A percentile compares a stretch with the other conserved stretches of the same genome.
Evolutionary conservation across 2,329 filamentous ascomycete genomes (phyloP).

Genomic region (Sclerotinia subarctica): DNA sequence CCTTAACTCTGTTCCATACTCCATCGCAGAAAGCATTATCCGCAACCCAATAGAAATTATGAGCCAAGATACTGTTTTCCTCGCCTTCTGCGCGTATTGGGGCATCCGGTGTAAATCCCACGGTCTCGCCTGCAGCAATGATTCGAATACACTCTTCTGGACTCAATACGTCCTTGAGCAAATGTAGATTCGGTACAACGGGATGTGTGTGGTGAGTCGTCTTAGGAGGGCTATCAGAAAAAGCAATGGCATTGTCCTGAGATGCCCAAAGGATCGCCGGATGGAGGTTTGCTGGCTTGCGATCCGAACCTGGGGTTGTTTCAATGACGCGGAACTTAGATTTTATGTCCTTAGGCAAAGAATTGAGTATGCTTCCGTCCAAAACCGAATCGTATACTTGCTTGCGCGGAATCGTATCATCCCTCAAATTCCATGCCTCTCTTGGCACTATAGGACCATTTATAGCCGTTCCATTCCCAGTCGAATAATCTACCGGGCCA

Average conservation of each 20-base stretch:
- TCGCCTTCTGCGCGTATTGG: constrained; percentile 61
- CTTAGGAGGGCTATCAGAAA: constrained; percentile 48
- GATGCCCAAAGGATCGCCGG: constrained; percentile 64
- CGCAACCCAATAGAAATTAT: constrained; percentile 73
- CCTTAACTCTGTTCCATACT: constrained; percentile 59
- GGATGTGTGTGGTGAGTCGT: constrained; percentile 56
- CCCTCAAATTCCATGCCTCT: constrained; percentile 58
- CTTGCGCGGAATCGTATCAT: constrained; percentile 40
- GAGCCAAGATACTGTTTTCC: constrained; percentile 62
- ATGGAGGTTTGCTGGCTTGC: constrained; percentile 67
- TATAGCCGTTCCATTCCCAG: constrained; percentile 22
- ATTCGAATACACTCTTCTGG: constrained; percentile 62
- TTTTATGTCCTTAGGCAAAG: constrained; percentile 41
- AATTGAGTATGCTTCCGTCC: constrained; percentile 52
- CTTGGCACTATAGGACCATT: constrained; percentile 46
- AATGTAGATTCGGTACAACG: constrained; percentile 57
- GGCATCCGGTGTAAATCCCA: constrained; percentile 65
- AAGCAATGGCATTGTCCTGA: constrained; percentile 52
- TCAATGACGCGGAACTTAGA: constrained; percentile 57
- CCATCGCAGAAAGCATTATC: constrained; percentile 60
- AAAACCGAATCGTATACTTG: constrained; percentile 56
- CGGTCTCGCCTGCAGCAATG: constrained; percentile 62
- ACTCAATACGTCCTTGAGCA: constrained; percentile 59
- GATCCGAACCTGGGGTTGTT: constrained; percentile 54
- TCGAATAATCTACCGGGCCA: constrained; percentile 55